Percentiles rank a stretch among this genome's conserved stretches.
Conservation (phyloP, 2,329 filamentous ascomycete species). For the Onygenales sp. region DNA sequence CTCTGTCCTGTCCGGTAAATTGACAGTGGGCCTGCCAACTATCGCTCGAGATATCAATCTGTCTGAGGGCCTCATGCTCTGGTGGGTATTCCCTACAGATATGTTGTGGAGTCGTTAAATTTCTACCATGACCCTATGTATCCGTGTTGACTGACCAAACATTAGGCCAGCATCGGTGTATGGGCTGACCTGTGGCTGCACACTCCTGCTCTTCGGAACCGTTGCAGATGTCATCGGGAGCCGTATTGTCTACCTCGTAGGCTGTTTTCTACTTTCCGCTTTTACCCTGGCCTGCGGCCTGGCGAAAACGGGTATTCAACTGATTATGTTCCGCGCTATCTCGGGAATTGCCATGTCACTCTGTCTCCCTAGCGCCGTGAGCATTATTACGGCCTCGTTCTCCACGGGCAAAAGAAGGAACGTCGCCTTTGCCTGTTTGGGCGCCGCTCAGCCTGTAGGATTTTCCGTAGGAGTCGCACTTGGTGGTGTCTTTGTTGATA, state of each 20-base stretch:
- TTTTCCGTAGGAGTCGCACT: slow-evolving; percentile 41
- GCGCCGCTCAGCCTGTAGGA: slow-evolving; percentile 40
- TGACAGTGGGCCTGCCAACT: slow-evolving; percentile 15
- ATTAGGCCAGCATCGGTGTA: slow-evolving; percentile 18
- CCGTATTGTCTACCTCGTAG: slow-evolving; percentile 36
- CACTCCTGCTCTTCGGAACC: slow-evolving; percentile 39
- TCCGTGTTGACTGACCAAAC: background rate
- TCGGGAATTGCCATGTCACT: slow-evolving; percentile 37
- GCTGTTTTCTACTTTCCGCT: slow-evolving; percentile 31
- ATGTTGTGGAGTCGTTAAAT: background rate
- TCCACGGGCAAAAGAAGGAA: slow-evolving; percentile 37
- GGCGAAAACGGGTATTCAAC: slow-evolving; percentile 24
- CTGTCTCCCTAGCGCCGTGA: slow-evolving; percentile 38
- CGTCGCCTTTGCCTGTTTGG: slow-evolving; percentile 41
- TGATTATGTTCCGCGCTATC: slow-evolving; percentile 38
- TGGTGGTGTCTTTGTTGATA: slow-evolving; percentile 42
- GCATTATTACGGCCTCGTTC: slow-evolving; percentile 38
- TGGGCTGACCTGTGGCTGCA: slow-evolving; percentile 36
- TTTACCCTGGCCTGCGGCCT: slow-evolving; percentile 35
- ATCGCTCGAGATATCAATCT: slow-evolving; percentile 16
- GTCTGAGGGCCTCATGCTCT: slow-evolving; percentile 14
- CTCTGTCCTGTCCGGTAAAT: slow-evolving; percentile 13
- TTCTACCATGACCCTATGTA: background rate
- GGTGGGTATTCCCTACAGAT: slow-evolving; percentile 8
- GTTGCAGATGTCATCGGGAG: slow-evolving; percentile 41